Evolutionary conservation across 306 rosid genomes (phyloP).

Genomic region (Cucumis hystrix): DNA sequence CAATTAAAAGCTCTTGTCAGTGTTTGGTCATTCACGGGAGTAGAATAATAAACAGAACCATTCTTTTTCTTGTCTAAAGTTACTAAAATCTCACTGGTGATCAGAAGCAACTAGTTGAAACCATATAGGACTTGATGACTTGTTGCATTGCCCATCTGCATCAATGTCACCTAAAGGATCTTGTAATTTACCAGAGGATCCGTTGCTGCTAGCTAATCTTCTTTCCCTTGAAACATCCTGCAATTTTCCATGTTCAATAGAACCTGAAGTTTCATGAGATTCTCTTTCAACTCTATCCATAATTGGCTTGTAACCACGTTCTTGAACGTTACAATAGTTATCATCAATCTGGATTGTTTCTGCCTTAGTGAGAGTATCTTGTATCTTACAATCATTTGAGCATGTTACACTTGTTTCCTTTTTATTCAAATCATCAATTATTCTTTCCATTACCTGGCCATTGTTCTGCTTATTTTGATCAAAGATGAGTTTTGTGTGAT

Average conservation of each 20-base stretch:
- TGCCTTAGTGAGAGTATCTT: not conserved
- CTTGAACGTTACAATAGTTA: not conserved
- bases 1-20: conserved; percentile 1
- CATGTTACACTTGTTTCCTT: not conserved
- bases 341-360: not conserved
- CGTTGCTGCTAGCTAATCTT: not conserved
- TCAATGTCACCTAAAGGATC: conserved; percentile 34
- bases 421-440: not conserved
- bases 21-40: not conserved
- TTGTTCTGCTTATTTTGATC: not conserved
- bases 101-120: conserved; percentile 80
- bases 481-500: not conserved
- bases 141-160: conserved; percentile 24
- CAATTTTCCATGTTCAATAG: not conserved
- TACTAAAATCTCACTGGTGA: conserved; percentile 3
- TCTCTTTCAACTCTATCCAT: not conserved
- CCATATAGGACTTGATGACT: conserved; percentile 59
- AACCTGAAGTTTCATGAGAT: not conserved
- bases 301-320: not conserved
- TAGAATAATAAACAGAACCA: conserved; percentile 7
- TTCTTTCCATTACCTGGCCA: not conserved
- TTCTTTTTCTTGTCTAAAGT: not conserved
- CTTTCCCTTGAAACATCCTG: not conserved
- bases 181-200: not conserved
- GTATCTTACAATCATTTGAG: not conserved